Conservation (phyloP, 2,329 filamentous ascomycete species). For the Trichoderma brevicompactum region DNA sequence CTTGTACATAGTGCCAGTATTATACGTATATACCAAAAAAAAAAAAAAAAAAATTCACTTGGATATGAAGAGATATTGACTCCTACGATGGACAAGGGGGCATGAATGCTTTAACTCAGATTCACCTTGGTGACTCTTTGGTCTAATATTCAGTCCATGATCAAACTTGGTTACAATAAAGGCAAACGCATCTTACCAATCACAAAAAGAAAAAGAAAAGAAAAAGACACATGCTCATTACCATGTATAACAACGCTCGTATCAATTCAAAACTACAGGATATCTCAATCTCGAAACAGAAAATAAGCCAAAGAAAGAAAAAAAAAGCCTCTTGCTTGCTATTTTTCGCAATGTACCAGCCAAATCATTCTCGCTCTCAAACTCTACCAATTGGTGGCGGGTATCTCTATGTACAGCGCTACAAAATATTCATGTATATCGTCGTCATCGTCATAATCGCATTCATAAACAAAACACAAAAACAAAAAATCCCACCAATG, state of each 20-base stretch:
- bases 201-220: no score
- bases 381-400: constrained; percentile 34
- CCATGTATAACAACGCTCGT: neutral
- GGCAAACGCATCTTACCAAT: no score
- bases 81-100: no score
- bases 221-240: no score
- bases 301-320: constrained; percentile 28
- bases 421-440: constrained; percentile 19
- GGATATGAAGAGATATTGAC: no score
- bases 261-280: neutral
- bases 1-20: neutral
- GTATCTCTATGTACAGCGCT: constrained; percentile 42
- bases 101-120: no score
- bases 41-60: neutral
- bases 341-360: constrained; percentile 2
- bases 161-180: no score
- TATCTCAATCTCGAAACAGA: neutral
- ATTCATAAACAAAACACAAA: neutral
- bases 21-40: neutral
- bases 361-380: constrained; percentile 36
- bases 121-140: no score
- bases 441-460: constrained; percentile 29
- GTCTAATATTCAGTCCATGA: no score
- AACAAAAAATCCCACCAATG: neutral
- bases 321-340: constrained; percentile 38